phyloP scores from a whole-genome alignment of 73 alveolate genomes.

The Tetrahymena borealis region DNA sequence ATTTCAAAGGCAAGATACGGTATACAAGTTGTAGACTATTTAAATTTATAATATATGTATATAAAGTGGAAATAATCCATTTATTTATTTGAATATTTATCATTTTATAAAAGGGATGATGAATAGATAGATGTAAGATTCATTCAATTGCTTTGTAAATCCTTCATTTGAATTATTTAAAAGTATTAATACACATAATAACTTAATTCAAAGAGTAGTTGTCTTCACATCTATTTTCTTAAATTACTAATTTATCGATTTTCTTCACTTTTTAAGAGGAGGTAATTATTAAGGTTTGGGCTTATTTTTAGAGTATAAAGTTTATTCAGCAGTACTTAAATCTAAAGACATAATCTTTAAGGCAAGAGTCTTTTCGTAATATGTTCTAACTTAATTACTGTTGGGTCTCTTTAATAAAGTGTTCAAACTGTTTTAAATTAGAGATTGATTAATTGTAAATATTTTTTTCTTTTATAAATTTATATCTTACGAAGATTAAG shows the following conservation, averaged over 20 bases:
- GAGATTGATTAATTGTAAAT: background rate
- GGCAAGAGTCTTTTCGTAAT: slow-evolving; percentile 38
- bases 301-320: slow-evolving; percentile 18
- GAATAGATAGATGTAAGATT: too few relatives aligned
- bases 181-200: too few relatives aligned
- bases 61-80: too few relatives aligned
- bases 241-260: background rate
- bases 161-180: too few relatives aligned
- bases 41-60: too few relatives aligned
- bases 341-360: slow-evolving; percentile 44
- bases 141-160: too few relatives aligned
- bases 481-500: slow-evolving; percentile 26
- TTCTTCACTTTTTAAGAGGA: background rate
- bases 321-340: slow-evolving; percentile 39
- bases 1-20: too few relatives aligned
- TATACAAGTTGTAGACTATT: too few relatives aligned
- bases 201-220: background rate
- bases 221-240: background rate
- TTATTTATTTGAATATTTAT: too few relatives aligned
- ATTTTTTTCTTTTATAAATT: background rate
- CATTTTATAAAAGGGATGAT: too few relatives aligned
- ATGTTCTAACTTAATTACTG: slow-evolving; percentile 13
- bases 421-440: background rate
- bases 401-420: slow-evolving; percentile 25
- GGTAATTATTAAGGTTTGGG: background rate